Evolutionary conservation across 2,329 filamentous ascomycete genomes (phyloP).

Genomic region (Endocalyx cinctus): DNA sequence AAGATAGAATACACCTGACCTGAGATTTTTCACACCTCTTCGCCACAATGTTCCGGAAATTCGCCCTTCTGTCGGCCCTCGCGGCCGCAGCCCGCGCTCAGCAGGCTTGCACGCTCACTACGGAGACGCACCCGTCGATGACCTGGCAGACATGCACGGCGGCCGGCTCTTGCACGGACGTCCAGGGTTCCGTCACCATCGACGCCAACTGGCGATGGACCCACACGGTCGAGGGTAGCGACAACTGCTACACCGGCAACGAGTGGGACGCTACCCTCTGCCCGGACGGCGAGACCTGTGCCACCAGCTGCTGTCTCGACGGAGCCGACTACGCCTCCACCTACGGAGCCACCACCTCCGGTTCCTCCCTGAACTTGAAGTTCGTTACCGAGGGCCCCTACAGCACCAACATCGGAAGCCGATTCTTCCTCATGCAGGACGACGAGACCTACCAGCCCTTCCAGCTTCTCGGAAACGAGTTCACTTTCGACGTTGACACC

Average conservation of each 20-base stretch:
- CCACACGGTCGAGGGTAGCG: slow-evolving; percentile 32
- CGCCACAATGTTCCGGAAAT: slow-evolving; percentile 20
- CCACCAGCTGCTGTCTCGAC: slow-evolving; percentile 37
- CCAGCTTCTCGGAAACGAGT: slow-evolving; percentile 54
- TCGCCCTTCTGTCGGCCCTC: slow-evolving; percentile 29
- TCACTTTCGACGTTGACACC: slow-evolving; percentile 61
- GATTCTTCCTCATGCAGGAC: slow-evolving; percentile 53
- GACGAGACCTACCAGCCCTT: slow-evolving; percentile 54
- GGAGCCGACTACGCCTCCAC: slow-evolving; percentile 40
- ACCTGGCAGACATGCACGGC: slow-evolving; percentile 40
- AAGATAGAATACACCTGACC: too few relatives aligned
- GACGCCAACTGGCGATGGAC: slow-evolving; percentile 51
- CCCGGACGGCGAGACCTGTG: slow-evolving; percentile 32
- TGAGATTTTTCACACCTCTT: neutral
- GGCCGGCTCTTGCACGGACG: slow-evolving; percentile 36
- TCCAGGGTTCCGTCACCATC: slow-evolving; percentile 39
- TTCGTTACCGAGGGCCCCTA: slow-evolving; percentile 44
- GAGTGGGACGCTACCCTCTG: slow-evolving; percentile 29
- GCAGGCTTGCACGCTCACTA: slow-evolving; percentile 33
- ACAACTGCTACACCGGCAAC: slow-evolving; percentile 46
- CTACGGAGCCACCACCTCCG: slow-evolving; percentile 42
- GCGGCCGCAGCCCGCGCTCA: slow-evolving; percentile 36
- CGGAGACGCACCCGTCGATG: slow-evolving; percentile 42
- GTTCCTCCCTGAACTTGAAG: slow-evolving; percentile 41
- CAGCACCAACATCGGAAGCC: slow-evolving; percentile 35